Conservation (phyloP, 805 yeast species). For the Millerozyma miso region DNA sequence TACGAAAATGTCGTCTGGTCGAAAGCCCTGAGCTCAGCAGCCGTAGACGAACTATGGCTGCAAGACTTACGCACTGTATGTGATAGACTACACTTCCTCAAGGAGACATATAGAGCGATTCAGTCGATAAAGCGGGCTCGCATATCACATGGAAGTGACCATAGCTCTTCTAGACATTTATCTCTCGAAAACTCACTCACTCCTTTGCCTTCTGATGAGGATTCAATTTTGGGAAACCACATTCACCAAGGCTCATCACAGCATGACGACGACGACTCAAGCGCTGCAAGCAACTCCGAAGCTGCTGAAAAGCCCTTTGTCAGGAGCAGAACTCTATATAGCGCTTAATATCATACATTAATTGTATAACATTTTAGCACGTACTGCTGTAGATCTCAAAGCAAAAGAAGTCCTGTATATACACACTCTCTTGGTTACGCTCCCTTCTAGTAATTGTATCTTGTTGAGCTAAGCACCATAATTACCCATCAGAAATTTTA, state of each 20-base stretch:
- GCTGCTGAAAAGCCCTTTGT: background rate
- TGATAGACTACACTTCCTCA: slow-evolving; percentile 23
- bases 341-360: too few relatives aligned
- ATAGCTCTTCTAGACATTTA: background rate
- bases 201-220: slow-evolving; percentile 8
- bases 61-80: slow-evolving; percentile 19
- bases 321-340: background rate
- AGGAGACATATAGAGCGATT: slow-evolving; percentile 23
- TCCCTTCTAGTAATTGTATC: background rate
- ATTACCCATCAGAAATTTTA: background rate
- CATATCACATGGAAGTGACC: background rate
- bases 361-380: too few relatives aligned
- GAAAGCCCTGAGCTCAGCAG: background rate
- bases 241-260: slow-evolving; percentile 5
- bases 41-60: slow-evolving; percentile 21
- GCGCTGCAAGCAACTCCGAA: slow-evolving; percentile 11
- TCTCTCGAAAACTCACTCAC: background rate
- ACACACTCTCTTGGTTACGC: too few relatives aligned
- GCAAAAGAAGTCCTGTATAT: too few relatives aligned
- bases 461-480: too few relatives aligned
- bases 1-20: background rate
- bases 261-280: slow-evolving; percentile 14
- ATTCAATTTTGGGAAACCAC: slow-evolving; percentile 4
- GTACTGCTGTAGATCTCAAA: too few relatives aligned
- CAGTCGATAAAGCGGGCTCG: slow-evolving; percentile 18